A percentile compares a stretch with the other conserved stretches of the same genome.
phyloP scores from a whole-genome alignment of 139 green algal species.

The Micractinium sp. region DNA sequence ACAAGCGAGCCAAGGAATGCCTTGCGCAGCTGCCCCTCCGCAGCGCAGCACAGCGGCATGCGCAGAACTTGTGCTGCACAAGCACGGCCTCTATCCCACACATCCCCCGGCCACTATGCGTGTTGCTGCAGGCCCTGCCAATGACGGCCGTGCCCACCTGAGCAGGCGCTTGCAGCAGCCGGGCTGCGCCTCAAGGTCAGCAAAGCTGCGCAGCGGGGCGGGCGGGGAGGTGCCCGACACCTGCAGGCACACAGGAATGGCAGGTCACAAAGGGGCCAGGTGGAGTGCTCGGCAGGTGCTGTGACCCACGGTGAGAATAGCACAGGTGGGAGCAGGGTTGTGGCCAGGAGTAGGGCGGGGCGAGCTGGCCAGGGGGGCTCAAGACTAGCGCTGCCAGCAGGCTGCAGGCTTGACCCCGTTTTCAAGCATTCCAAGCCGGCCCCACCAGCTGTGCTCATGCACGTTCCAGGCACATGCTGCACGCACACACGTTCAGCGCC shows the following conservation, averaged over 20 bases:
- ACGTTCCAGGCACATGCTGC: background rate
- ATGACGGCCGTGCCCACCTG: background rate
- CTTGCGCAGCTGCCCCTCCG: background rate
- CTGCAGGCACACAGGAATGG: background rate
- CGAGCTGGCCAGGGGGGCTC: too few species aligned
- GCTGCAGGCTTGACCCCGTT: too few species aligned
- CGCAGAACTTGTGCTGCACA: background rate
- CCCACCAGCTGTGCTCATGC: background rate
- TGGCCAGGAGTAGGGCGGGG: too few species aligned
- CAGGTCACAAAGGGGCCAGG: background rate
- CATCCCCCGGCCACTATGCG: background rate
- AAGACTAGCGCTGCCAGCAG: too few species aligned
- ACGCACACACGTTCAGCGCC: background rate
- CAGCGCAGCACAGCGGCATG: background rate
- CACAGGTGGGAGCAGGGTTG: too few species aligned
- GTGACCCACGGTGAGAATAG: too few species aligned
- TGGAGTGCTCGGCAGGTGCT: too few species aligned
- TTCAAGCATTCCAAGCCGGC: background rate
- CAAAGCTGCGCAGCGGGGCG: constrained; percentile 12
- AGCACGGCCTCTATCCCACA: background rate
- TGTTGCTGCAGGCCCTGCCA: background rate
- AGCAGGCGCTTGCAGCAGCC: constrained; percentile 17
- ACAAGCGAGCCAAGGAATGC: background rate
- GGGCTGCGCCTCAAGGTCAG: constrained; percentile 13
- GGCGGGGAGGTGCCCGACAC: constrained; percentile 25